Conservation (phyloP, 129 eudicot genomes). For the Artemisia annua region DNA sequence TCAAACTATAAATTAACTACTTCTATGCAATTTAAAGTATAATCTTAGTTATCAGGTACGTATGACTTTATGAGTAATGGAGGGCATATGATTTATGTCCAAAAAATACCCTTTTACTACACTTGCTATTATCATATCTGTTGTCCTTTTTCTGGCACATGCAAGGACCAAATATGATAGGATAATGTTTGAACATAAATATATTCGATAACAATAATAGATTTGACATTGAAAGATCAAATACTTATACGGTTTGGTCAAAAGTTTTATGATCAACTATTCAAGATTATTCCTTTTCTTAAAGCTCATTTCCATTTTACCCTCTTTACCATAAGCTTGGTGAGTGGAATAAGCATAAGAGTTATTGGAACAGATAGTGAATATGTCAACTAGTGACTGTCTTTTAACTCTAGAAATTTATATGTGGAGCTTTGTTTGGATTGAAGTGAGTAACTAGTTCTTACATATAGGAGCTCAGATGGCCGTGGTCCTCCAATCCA, state of each 20-base stretch:
- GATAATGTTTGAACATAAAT: neutral
- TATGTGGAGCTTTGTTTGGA: neutral
- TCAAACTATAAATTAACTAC: too few species aligned
- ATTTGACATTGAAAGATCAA: neutral
- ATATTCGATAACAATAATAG: neutral
- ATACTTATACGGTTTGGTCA: neutral
- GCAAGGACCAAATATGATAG: neutral
- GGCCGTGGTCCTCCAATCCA: slow-evolving; percentile 98
- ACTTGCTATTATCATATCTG: neutral
- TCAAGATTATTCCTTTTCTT: neutral
- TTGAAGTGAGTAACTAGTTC: neutral
- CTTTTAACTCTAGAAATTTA: neutral
- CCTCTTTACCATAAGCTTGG: neutral
- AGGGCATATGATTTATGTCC: neutral
- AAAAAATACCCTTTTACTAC: neutral
- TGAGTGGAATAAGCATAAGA: neutral
- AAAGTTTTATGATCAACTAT: neutral
- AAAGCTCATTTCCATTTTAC: neutral
- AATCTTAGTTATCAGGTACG: neutral
- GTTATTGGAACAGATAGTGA: neutral
- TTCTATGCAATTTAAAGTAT: too few species aligned
- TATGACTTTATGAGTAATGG: neutral
- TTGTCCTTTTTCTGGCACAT: neutral
- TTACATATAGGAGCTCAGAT: slow-evolving; percentile 80
- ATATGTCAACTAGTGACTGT: neutral